Percentiles rank a stretch among this genome's conserved stretches.
Conservation (phyloP, 163 green algal species). For the Scenedesmus sp. region DNA sequence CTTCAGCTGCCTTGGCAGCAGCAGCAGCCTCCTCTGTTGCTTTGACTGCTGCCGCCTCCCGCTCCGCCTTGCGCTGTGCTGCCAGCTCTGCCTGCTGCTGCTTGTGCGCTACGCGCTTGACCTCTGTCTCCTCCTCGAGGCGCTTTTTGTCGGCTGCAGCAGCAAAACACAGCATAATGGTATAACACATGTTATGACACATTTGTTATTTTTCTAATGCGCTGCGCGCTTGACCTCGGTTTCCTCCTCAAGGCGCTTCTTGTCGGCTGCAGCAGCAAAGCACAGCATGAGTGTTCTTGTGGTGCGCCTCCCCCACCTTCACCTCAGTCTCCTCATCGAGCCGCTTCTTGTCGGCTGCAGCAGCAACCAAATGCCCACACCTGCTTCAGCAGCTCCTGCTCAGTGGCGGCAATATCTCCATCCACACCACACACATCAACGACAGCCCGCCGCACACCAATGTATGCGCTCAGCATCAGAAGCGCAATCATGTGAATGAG, state of each 20-base stretch:
- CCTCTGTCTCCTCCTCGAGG: slow-evolving; percentile 49
- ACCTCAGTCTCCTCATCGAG: neutral
- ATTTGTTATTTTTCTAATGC: too few species aligned
- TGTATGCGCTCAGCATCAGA: too few species aligned
- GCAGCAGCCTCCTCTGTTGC: slow-evolving; percentile 22
- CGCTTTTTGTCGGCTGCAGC: slow-evolving; percentile 36
- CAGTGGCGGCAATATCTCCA: neutral
- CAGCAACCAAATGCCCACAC: neutral
- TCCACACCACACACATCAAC: too few species aligned
- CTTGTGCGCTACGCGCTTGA: slow-evolving; percentile 45
- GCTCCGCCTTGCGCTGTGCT: slow-evolving; percentile 24
- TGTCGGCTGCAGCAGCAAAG: neutral
- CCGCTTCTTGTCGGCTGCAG: neutral
- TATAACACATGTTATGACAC: neutral
- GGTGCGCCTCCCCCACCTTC: neutral
- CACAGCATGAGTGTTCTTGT: neutral
- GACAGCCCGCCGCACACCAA: too few species aligned
- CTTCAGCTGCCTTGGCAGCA: slow-evolving; percentile 23
- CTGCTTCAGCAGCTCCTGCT: neutral
- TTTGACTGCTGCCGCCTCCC: slow-evolving; percentile 22
- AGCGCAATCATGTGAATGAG: too few species aligned
- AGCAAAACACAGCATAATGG: neutral
- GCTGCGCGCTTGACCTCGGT: neutral
- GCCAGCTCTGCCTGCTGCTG: slow-evolving; percentile 6
- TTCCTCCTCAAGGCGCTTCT: neutral